Conservation (phyloP, 805 yeast species). For the Suhomyces canberraensis region DNA sequence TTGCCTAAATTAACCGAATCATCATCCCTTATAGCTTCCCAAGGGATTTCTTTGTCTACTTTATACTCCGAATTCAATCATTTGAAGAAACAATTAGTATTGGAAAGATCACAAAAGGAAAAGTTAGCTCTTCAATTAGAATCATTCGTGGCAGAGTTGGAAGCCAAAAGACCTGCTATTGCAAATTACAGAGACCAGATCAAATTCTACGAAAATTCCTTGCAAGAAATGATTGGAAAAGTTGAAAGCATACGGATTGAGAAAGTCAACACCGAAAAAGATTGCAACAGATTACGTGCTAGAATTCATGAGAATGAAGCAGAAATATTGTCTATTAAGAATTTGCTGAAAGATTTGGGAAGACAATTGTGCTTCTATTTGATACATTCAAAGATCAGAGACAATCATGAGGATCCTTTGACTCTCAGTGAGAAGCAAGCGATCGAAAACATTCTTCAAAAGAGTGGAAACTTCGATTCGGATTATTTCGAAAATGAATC, state of each 20-base stretch:
- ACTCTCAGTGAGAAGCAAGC: conserved; percentile 63
- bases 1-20: conserved; percentile 51
- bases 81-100: conserved; percentile 60
- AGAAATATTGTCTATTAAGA: conserved; percentile 48
- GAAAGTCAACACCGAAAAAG: conserved; percentile 42
- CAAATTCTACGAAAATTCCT: conserved; percentile 54
- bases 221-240: conserved; percentile 48
- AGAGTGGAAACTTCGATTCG: conserved; percentile 28
- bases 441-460: conserved; percentile 51
- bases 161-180: conserved; percentile 72
- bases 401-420: conserved; percentile 57
- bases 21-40: conserved; percentile 47
- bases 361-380: conserved; percentile 77
- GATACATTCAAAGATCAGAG: conserved; percentile 59
- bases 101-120: conserved; percentile 70
- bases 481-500: conserved; percentile 55
- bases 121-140: conserved; percentile 69
- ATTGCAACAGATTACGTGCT: conserved; percentile 30
- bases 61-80: conserved; percentile 62
- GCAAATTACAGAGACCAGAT: conserved; percentile 58
- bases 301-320: conserved; percentile 41
- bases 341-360: conserved; percentile 69
- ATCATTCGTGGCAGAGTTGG: conserved; percentile 69
- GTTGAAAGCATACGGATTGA: conserved; percentile 55
- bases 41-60: conserved; percentile 62